A percentile compares a stretch with the other conserved stretches of the same genome.
These are phyloP conservation scores for Gynandropsis gynandra DNA, from an alignment of 345 rosid species.

Conservation along the genomic window DNA sequence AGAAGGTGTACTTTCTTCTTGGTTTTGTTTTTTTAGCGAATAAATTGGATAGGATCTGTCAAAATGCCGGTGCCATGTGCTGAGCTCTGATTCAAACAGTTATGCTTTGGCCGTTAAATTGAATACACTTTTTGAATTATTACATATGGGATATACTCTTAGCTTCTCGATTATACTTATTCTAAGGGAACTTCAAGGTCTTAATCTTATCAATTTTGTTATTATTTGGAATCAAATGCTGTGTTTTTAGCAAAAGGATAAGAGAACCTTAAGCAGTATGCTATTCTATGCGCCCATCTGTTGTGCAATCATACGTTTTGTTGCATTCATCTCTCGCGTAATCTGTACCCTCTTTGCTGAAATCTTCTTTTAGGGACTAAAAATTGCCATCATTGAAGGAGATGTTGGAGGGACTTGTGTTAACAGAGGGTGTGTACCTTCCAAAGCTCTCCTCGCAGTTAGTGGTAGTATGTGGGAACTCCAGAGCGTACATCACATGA, in stretches of 20 bases:
- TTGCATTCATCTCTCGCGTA: no score
- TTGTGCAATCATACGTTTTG: neutral
- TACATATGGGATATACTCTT: no score
- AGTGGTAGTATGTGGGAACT: constrained; percentile 96
- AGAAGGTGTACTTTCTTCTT: constrained; percentile 42
- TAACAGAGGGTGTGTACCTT: no score
- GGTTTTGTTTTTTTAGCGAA: neutral
- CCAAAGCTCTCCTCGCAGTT: constrained; percentile 94
- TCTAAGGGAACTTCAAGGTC: no score
- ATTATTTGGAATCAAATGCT: neutral
- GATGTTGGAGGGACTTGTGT: no score
- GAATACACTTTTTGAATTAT: no score
- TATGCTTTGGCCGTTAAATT: no score
- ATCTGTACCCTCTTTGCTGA: neutral
- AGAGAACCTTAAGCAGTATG: neutral
- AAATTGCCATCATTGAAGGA: constrained; percentile 93
- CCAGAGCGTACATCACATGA: constrained; percentile 89
- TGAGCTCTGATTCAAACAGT: neutral
- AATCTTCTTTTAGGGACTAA: constrained; percentile 49
- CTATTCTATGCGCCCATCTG: neutral
- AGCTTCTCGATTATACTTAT: no score
- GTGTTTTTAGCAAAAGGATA: no score
- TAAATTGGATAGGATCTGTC: no score
- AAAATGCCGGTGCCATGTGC: neutral
- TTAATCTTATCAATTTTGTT: no score